Conservation (phyloP, 2,329 filamentous ascomycete species). For the Microdochium nivale region DNA sequence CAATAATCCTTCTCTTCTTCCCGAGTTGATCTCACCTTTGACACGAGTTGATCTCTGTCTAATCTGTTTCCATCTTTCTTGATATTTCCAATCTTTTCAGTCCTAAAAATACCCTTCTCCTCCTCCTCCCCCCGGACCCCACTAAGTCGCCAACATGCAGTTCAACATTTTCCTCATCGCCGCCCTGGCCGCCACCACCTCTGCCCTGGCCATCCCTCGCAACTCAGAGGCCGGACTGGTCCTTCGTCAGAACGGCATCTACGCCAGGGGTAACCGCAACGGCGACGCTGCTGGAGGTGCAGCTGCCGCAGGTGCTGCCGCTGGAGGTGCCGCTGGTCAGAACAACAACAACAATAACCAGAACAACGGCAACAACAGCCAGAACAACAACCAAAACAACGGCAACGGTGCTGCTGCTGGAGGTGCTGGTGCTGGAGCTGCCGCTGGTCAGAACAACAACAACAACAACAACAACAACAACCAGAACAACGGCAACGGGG, state of each 20-base stretch:
- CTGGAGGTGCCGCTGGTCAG: constrained; percentile 2
- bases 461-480: too few relatives aligned
- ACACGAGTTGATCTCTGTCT: background rate
- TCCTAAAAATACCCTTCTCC: background rate
- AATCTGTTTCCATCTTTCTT: background rate
- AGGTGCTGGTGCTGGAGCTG: too few relatives aligned
- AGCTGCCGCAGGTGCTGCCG: too few relatives aligned
- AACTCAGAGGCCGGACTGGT: constrained; percentile 3
- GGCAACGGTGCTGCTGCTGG: background rate
- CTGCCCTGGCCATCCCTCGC: constrained; percentile 5
- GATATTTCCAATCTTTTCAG: background rate
- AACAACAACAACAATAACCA: constrained; percentile 4
- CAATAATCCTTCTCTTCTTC: background rate
- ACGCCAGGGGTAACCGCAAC: too few relatives aligned
- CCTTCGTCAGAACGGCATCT: background rate
- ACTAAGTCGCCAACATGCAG: constrained; percentile 10
- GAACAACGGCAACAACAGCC: too few relatives aligned
- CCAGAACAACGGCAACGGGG: too few relatives aligned
- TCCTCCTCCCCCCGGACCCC: background rate
- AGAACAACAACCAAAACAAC: constrained; percentile 1
- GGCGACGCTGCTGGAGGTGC: too few relatives aligned
- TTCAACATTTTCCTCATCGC: constrained; percentile 10
- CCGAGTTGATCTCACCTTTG: background rate
- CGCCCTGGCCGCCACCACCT: constrained; percentile 8
- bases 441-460: too few relatives aligned